Conservation (phyloP, 108 stramenopile species). For the Cyclotella kingstonii region DNA sequence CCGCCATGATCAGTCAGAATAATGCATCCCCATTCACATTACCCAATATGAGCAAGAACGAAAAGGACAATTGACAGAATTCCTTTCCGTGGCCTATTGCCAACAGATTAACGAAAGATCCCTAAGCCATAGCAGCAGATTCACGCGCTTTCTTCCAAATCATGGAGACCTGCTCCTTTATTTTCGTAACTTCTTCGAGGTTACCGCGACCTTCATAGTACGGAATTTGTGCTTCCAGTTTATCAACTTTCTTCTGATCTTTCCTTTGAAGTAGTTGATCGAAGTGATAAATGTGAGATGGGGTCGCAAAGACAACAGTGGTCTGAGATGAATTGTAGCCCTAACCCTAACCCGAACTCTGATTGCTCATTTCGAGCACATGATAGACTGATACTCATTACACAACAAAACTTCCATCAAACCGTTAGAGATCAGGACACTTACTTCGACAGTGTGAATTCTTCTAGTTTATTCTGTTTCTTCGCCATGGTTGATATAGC, state of each 20-base stretch:
- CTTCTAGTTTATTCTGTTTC: constrained; percentile 54
- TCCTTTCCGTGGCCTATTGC: too few relatives aligned
- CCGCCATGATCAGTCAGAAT: too few relatives aligned
- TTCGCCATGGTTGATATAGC: constrained; percentile 31
- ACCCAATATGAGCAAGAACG: too few relatives aligned
- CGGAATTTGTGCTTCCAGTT: constrained; percentile 76
- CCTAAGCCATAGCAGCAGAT: constrained; percentile 45
- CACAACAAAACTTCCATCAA: background rate
- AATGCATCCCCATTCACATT: too few relatives aligned
- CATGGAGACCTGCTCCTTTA: constrained; percentile 62
- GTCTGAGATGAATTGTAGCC: background rate
- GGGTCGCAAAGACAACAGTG: background rate
- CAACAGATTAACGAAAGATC: background rate
- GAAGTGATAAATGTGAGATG: background rate
- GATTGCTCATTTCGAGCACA: background rate
- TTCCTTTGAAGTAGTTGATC: constrained; percentile 50
- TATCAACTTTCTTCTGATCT: constrained; percentile 82
- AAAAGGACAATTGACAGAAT: too few relatives aligned
- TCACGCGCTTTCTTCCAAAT: constrained; percentile 73
- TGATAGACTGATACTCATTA: background rate
- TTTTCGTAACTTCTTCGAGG: constrained; percentile 80
- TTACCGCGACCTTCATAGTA: constrained; percentile 83
- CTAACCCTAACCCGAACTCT: background rate
- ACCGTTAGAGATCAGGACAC: constrained; percentile 1
- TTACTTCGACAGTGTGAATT: constrained; percentile 71